Conservation (phyloP, 257 asterid species). For the Forsythia viridissima region DNA sequence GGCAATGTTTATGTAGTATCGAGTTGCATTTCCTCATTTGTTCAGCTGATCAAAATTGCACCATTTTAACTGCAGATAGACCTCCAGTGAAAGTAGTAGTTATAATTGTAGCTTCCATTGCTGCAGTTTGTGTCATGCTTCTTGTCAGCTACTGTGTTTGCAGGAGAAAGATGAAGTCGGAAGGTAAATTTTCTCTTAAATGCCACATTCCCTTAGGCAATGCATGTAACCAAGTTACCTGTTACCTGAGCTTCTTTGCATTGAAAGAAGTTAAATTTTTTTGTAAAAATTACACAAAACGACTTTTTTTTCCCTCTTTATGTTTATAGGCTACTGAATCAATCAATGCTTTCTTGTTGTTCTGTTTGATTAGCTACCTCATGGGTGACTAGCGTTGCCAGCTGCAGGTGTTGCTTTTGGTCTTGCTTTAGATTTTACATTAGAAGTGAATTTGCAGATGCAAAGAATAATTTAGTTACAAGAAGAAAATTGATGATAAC, state of each 20-base stretch:
- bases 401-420: background rate
- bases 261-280: background rate
- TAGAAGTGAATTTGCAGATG: background rate
- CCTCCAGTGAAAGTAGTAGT: conserved; percentile 16
- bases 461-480: background rate
- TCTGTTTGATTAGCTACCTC: background rate
- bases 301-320: background rate
- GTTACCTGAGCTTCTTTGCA: background rate
- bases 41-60: conserved; percentile 15
- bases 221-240: background rate
- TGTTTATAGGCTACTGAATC: too few species aligned
- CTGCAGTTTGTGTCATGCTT: conserved; percentile 23
- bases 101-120: conserved; percentile 21
- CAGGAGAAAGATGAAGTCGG: conserved; percentile 27
- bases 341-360: too few species aligned
- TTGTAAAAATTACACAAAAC: too few species aligned
- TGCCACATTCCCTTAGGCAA: background rate
- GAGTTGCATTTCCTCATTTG: background rate
- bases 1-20: background rate
- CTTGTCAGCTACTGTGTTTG: conserved; percentile 26
- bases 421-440: background rate
- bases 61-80: conserved; percentile 26
- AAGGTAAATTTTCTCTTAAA: conserved; percentile 19
- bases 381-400: background rate
- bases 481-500: background rate